phyloP scores from a whole-genome alignment of 2,329 filamentous ascomycete species.

The Apiospora marii region DNA sequence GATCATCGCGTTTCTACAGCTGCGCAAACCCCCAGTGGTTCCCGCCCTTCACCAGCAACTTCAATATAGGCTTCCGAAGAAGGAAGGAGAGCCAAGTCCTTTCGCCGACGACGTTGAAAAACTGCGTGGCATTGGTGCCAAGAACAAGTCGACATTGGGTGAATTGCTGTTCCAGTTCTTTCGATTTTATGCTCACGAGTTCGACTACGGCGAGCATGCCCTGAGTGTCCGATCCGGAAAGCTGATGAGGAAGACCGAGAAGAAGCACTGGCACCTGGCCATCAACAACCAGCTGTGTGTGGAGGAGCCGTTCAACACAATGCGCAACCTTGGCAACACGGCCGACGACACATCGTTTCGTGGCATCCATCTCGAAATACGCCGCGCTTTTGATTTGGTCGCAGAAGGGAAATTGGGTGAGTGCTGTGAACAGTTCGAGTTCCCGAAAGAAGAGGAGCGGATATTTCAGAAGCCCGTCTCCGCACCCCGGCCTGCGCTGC shows the following conservation, averaged over 20 bases:
- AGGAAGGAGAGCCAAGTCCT: conserved; percentile 73
- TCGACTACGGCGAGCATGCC: conserved; percentile 85
- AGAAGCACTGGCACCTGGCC: conserved; percentile 79
- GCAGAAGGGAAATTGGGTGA: conserved; percentile 80
- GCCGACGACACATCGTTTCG: conserved; percentile 94
- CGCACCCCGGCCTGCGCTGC: conserved; percentile 61
- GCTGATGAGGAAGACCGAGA: conserved; percentile 80
- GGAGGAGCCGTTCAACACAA: conserved; percentile 93
- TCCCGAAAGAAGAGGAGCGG: conserved; percentile 80
- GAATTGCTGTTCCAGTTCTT: conserved; percentile 96
- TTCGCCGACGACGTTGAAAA: conserved; percentile 89
- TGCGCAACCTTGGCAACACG: conserved; percentile 92
- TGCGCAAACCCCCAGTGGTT: conserved; percentile 81
- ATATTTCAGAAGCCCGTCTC: conserved; percentile 65
- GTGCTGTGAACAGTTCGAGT: conserved; percentile 88
- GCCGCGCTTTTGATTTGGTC: conserved; percentile 85
- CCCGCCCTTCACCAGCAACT: conserved; percentile 83
- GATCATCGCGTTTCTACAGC: conserved; percentile 95
- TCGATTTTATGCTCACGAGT: conserved; percentile 90
- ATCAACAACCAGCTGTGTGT: conserved; percentile 89
- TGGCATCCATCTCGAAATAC: conserved; percentile 87
- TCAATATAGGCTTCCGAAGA: conserved; percentile 65
- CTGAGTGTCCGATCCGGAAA: conserved; percentile 86
- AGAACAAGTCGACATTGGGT: conserved; percentile 84
- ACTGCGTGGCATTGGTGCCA: conserved; percentile 75